phyloP scores from a whole-genome alignment of 768 basidiomycete species.

The Mycena alexandri region DNA sequence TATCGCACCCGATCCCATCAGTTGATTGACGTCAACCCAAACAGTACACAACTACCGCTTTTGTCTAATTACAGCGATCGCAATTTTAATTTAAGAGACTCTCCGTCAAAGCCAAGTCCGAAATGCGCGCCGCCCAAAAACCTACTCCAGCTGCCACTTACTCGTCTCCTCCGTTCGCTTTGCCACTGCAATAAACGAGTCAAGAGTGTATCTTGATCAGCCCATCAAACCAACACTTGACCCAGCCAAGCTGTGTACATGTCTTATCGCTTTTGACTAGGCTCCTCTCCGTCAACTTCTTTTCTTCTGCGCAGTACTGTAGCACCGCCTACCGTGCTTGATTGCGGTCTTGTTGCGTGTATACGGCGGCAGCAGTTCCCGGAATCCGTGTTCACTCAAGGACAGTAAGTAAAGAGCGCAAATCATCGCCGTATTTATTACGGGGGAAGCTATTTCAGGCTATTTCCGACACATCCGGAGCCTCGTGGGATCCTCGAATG shows the following conservation, averaged over 20 bases:
- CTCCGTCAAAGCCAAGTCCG: slow-evolving; percentile 2
- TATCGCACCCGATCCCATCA: background rate
- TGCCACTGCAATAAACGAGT: background rate
- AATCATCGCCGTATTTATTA: background rate
- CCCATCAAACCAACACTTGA: no score
- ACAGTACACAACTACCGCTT: background rate
- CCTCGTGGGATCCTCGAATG: no score
- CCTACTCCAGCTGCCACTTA: background rate
- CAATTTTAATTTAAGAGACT: slow-evolving; percentile 4
- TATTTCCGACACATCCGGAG: background rate
- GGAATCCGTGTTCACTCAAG: no score
- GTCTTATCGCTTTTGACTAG: background rate
- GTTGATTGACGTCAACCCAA: background rate
- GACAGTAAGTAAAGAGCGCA: no score
- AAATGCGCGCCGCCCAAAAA: slow-evolving; percentile 9
- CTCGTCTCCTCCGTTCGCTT: background rate
- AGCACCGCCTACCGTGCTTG: background rate
- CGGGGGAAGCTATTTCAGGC: background rate
- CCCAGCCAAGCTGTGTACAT: background rate
- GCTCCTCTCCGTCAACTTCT: no score
- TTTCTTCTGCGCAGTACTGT: slow-evolving; percentile 1
- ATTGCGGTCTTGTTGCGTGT: slow-evolving; percentile 16
- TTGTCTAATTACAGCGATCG: slow-evolving; percentile 3
- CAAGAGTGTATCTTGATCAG: no score
- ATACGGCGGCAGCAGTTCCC: slow-evolving; percentile 12